Base-by-base conservation (phyloP, 257 asterid species). In the Primulina huaijiensis region DNA sequence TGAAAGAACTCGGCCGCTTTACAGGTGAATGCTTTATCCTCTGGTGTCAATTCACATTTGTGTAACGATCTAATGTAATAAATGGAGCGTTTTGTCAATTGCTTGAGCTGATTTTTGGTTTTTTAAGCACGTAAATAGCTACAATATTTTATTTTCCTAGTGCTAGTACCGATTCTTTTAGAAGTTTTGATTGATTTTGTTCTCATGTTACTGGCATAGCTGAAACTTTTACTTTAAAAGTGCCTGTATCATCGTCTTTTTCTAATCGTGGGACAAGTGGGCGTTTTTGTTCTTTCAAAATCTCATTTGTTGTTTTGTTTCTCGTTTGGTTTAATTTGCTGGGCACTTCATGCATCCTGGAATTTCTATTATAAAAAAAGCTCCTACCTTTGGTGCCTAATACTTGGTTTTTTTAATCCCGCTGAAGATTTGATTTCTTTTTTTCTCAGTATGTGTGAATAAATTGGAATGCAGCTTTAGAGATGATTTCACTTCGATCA, bases 1-100 rank as follows among this genome's bases (percentile, higher is more conserved):
- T 90, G 12, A 85, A 86, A 78, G 96, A 88, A 57, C 88, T 94
- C 17, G 89, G 97, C 27, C 88, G 94, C 37, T 94, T 71, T 76
- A 94, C 99, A 62, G 99, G 99, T 90, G 4, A 31, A 33, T 65
- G 8, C n/a, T 65, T 71, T 16, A 25, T 34, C 56, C n/a, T 17
- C 7, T 0, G 6, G 55, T 46, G 6, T 12, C 19, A 0, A 46
- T 46, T 46, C 19, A 12, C 55, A 12, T 46, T 46, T 11, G 17
- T 43, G n/a, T 43, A 12, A 43, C 53, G 1, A 12, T 43, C n/a
- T 43, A 11, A 12, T 43, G n/a, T 38, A 7, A 1, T 50, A 11
- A 38, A 23, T 20, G 68, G 73, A 31, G 23, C 55, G 5, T 38
- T 31, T 38, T 38, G 46, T 43, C 4, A 12, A 38, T 38, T 43